Evolutionary conservation across 257 asterid species (phyloP).

Genomic region (Misopates orontium): DNA sequence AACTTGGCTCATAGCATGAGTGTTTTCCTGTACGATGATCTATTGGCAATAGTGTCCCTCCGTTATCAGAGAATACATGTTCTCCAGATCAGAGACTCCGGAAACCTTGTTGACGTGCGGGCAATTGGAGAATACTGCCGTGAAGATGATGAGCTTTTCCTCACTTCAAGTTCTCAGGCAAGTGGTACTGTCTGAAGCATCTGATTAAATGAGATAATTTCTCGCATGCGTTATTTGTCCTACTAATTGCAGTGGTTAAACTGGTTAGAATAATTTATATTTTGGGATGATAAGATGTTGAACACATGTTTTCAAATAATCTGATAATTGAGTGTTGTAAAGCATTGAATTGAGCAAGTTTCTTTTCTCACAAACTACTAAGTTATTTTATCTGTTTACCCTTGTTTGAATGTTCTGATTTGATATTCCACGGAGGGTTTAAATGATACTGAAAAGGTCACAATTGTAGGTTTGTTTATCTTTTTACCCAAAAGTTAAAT

Average conservation of each 20-base stretch:
- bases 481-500: neutral
- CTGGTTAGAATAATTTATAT: neutral
- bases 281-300: constrained; percentile 5
- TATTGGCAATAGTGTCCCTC: constrained; percentile 87
- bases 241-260: neutral
- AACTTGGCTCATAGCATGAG: constrained; percentile 88
- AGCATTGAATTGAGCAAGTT: constrained; percentile 8
- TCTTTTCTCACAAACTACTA: constrained; percentile 5
- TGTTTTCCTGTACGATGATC: constrained; percentile 91
- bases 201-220: constrained; percentile 20
- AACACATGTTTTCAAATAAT: constrained; percentile 11
- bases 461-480: neutral
- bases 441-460: constrained; percentile 1
- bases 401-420: neutral
- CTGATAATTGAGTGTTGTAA: neutral
- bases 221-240: neutral
- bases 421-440: constrained; percentile 1
- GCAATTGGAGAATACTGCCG: constrained; percentile 85
- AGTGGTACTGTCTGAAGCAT: constrained; percentile 43
- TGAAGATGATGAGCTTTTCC: constrained; percentile 97
- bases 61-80: constrained; percentile 94
- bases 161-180: constrained; percentile 85
- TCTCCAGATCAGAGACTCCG: constrained; percentile 94
- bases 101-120: constrained; percentile 80
- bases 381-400: constrained; percentile 10